phyloP scores from a whole-genome alignment of 257 asterid genomes.

The Orobanche coerulescens region DNA sequence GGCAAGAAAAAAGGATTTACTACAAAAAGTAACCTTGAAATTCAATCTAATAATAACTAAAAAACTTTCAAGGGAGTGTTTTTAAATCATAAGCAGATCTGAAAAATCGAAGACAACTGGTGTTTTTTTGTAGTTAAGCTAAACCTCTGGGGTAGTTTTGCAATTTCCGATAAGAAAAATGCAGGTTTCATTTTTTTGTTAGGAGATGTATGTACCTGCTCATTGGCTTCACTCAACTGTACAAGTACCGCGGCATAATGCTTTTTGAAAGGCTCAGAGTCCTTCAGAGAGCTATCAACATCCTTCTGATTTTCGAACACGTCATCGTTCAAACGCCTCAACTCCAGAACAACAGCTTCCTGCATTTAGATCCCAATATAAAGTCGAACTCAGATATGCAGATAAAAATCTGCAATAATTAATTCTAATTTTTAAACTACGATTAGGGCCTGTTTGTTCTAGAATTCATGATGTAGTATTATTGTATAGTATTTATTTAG shows the following conservation, averaged over 20 bases:
- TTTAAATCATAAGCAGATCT: no score
- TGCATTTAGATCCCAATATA: constrained; percentile 27
- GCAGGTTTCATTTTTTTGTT: constrained; percentile 9
- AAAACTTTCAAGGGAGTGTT: neutral
- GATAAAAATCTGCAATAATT: constrained; percentile 6
- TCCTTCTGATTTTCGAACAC: constrained; percentile 44
- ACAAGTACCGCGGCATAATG: constrained; percentile 75
- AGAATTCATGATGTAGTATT: no score
- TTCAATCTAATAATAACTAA: neutral
- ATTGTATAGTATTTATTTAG: no score
- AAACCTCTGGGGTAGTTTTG: neutral
- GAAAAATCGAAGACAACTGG: neutral
- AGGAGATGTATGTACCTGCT: constrained; percentile 47
- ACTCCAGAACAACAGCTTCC: constrained; percentile 81
- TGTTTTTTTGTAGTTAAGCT: neutral
- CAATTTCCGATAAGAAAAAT: neutral
- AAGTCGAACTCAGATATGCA: neutral
- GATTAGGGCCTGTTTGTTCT: neutral
- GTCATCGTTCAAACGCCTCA: constrained; percentile 76
- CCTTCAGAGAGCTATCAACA: constrained; percentile 48
- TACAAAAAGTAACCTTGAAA: no score
- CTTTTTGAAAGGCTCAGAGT: constrained; percentile 66
- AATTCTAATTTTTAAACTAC: neutral
- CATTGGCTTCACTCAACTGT: constrained; percentile 64
- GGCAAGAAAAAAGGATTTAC: no score